Percentiles rank a stretch among this genome's conserved stretches.
Conservation (phyloP, 2,329 filamentous ascomycete genomes). For the Onygenales sp. region DNA sequence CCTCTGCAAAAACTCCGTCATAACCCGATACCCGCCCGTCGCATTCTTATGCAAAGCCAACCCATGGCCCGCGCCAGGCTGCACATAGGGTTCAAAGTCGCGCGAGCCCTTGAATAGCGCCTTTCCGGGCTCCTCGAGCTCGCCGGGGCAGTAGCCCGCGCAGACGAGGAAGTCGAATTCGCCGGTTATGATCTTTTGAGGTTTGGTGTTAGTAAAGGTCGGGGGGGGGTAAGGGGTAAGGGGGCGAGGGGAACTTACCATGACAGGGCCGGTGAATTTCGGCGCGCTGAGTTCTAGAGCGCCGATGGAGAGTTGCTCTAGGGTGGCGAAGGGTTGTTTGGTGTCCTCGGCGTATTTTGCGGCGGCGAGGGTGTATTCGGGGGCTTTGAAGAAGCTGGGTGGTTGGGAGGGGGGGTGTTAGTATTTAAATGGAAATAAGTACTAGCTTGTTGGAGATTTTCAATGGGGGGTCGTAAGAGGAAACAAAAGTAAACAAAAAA, state of each 20-base stretch:
- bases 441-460: slow-evolving; percentile 6
- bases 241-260: not conserved
- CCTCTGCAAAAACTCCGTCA: slow-evolving; percentile 15
- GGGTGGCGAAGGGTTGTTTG: slow-evolving; percentile 13
- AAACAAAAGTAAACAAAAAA: too few relatives aligned
- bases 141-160: slow-evolving; percentile 26
- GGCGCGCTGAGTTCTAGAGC: slow-evolving; percentile 16
- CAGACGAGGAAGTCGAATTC: slow-evolving; percentile 28
- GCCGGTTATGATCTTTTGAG: slow-evolving; percentile 20
- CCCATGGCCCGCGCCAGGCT: slow-evolving; percentile 29
- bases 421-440: too few relatives aligned
- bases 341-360: slow-evolving; percentile 12
- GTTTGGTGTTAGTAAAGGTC: not conserved
- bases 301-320: slow-evolving; percentile 11
- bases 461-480: not conserved
- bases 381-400: not conserved
- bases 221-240: not conserved
- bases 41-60: slow-evolving; percentile 29
- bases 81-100: slow-evolving; percentile 20
- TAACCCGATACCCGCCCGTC: slow-evolving; percentile 20
- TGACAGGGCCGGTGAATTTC: slow-evolving; percentile 21
- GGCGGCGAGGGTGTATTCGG: slow-evolving; percentile 8
- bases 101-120: slow-evolving; percentile 19
- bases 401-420: too few relatives aligned
- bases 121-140: slow-evolving; percentile 9